Evolutionary conservation across 495 filamentous ascomycete genomes (phyloP).

Genomic region (Penicillium simplicissimum): DNA sequence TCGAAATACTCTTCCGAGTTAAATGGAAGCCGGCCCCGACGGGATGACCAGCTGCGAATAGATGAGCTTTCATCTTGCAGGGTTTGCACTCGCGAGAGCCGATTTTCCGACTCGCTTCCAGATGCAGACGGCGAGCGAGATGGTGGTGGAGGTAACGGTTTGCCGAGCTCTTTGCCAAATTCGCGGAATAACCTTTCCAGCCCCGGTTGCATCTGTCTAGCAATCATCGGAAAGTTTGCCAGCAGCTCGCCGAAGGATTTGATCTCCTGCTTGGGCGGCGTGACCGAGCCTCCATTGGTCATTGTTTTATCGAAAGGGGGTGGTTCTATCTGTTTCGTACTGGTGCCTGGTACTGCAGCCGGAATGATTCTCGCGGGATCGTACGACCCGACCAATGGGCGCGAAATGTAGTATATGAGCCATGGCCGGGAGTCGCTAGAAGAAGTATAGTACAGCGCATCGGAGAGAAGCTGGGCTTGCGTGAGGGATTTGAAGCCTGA

Average conservation of each 20-base stretch:
- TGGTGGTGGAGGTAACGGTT: conserved; percentile 76
- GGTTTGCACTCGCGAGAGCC: conserved; percentile 25
- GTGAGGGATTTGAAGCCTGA: conserved; percentile 88
- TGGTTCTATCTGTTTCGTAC: conserved; percentile 27
- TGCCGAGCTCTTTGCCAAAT: conserved; percentile 82
- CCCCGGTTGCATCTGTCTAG: conserved; percentile 92
- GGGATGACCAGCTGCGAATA: conserved; percentile 39
- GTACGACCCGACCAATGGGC: conserved; percentile 81
- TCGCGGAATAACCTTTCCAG: conserved; percentile 88
- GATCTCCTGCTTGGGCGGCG: conserved; percentile 81
- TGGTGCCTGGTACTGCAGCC: conserved; percentile 54
- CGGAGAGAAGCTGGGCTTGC: conserved; percentile 85
- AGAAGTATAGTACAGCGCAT: conserved; percentile 86
- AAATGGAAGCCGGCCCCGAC: conserved; percentile 44
- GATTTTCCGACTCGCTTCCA: conserved; percentile 30
- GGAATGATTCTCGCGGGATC: conserved; percentile 69
- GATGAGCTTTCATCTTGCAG: conserved; percentile 37
- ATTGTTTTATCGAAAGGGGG: conserved; percentile 29
- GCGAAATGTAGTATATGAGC: conserved; percentile 95
- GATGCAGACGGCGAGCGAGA: conserved; percentile 53
- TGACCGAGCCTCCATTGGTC: conserved; percentile 36
- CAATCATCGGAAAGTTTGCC: conserved; percentile 93
- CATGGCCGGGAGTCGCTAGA: conserved; percentile 81
- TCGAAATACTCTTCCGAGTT: conserved; percentile 59
- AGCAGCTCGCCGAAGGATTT: conserved; percentile 88